Evolutionary conservation across 805 yeast species (phyloP).

Genomic region (Nakazawaea ambrosiae): DNA sequence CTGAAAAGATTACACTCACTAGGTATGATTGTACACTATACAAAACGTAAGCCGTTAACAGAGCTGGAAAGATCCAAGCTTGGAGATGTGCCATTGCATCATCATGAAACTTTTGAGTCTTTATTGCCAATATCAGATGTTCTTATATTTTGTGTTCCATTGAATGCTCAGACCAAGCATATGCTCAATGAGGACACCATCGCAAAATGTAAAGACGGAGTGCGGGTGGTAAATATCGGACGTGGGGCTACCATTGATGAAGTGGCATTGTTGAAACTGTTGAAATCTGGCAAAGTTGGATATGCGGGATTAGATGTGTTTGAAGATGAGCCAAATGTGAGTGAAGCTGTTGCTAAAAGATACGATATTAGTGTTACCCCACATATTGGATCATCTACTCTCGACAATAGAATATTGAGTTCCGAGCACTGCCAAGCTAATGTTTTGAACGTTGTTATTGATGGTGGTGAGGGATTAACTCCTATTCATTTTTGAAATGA

Average conservation of each 20-base stretch:
- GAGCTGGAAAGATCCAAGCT: constrained; percentile 17
- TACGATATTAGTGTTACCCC: constrained; percentile 48
- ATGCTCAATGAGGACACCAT: constrained; percentile 37
- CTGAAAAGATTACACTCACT: constrained; percentile 40
- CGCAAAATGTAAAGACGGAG: constrained; percentile 25
- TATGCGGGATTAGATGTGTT: constrained; percentile 58
- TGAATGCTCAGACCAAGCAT: constrained; percentile 42
- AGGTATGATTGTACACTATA: constrained; percentile 53
- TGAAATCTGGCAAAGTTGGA: constrained; percentile 35
- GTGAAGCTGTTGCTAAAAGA: constrained; percentile 19
- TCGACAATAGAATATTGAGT: constrained; percentile 36
- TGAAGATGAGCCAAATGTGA: constrained; percentile 44
- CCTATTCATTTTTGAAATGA: constrained; percentile 24
- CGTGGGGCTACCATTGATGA: constrained; percentile 50
- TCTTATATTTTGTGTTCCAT: constrained; percentile 52
- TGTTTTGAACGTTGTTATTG: constrained; percentile 30
- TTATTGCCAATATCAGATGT: constrained; percentile 36
- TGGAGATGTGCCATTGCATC: constrained; percentile 24
- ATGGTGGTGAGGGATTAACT: constrained; percentile 29
- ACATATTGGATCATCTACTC: constrained; percentile 55
- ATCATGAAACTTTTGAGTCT: constrained; percentile 28
- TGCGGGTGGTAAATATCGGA: constrained; percentile 51
- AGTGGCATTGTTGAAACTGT: constrained; percentile 36
- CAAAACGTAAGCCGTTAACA: constrained; percentile 35
- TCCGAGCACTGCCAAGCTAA: constrained; percentile 37